These are phyloP conservation scores for Thraustotheca clavata DNA, from an alignment of 352 stramenopile species.

Conservation along the genomic window DNA sequence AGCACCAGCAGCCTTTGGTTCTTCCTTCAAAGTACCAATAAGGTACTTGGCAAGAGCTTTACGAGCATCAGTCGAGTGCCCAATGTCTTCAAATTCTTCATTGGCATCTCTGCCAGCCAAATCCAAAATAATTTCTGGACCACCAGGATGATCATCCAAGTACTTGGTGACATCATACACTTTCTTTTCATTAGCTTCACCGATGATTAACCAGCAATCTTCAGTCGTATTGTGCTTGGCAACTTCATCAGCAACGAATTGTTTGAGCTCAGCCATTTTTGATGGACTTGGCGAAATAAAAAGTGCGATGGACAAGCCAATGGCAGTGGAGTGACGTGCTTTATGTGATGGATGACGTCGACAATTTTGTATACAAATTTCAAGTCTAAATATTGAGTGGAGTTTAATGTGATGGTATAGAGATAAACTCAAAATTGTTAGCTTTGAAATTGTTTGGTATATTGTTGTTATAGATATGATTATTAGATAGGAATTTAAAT, in stretches of 20 bases:
- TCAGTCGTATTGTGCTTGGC: conserved; percentile 69
- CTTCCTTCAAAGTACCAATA: conserved; percentile 86
- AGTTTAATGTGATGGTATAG: too few relatives aligned
- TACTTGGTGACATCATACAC: conserved; percentile 98
- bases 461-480: too few relatives aligned
- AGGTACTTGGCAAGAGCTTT: conserved; percentile 89
- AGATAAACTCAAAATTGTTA: too few relatives aligned
- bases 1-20: conserved; percentile 28
- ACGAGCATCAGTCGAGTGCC: conserved; percentile 94
- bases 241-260: conserved; percentile 93
- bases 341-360: not conserved
- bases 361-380: not conserved
- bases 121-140: conserved; percentile 96
- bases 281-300: not conserved
- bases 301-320: too few relatives aligned
- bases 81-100: conserved; percentile 95
- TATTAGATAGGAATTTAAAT: too few relatives aligned
- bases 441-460: too few relatives aligned
- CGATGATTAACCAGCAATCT: conserved; percentile 85
- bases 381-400: not conserved
- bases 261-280: conserved; percentile 22
- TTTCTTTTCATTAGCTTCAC: conserved; percentile 63
- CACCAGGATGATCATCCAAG: conserved; percentile 97
- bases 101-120: conserved; percentile 89
- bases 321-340: too few relatives aligned